Evolutionary conservation across 768 basidiomycete genomes (phyloP).

Genomic region (Lanmaoa rubissima): DNA sequence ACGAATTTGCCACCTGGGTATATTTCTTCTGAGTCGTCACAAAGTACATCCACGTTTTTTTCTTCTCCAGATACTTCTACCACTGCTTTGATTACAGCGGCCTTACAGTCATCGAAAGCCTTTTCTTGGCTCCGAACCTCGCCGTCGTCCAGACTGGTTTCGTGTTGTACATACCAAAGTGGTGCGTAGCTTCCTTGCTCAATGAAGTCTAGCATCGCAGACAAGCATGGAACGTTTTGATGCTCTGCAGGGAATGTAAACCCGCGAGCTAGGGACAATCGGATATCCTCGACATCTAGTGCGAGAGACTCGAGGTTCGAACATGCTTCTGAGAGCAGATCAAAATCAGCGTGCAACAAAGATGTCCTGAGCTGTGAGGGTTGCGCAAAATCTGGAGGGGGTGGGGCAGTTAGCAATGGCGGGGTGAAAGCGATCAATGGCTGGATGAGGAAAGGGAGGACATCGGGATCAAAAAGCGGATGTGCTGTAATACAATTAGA

Average conservation of each 20-base stretch:
- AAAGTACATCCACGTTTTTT: slow-evolving; percentile 73
- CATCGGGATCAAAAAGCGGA: slow-evolving; percentile 58
- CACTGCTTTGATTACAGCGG: slow-evolving; percentile 79
- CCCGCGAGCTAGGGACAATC: slow-evolving; percentile 67
- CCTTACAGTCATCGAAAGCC: slow-evolving; percentile 79
- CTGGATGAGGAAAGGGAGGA: slow-evolving; percentile 60
- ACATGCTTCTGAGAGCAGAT: slow-evolving; percentile 70
- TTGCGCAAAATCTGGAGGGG: slow-evolving; percentile 38
- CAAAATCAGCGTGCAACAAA: slow-evolving; percentile 65
- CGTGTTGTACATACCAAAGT: slow-evolving; percentile 52
- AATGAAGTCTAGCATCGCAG: slow-evolving; percentile 67
- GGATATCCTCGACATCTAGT: slow-evolving; percentile 75
- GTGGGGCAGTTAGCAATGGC: slow-evolving; percentile 41
- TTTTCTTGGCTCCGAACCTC: slow-evolving; percentile 65
- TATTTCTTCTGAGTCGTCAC: slow-evolving; percentile 57
- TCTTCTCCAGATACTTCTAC: slow-evolving; percentile 86
- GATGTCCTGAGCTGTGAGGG: slow-evolving; percentile 41
- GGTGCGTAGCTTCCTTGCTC: slow-evolving; percentile 68
- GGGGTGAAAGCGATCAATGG: slow-evolving; percentile 61
- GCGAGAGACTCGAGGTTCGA: slow-evolving; percentile 74
- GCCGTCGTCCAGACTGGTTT: slow-evolving; percentile 33
- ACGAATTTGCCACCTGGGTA: slow-evolving; percentile 72
- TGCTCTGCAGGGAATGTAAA: slow-evolving; percentile 58
- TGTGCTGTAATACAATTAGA: slow-evolving; percentile 38
- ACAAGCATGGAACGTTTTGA: slow-evolving; percentile 55